phyloP scores from a whole-genome alignment of 331 rosid genomes.

The Rhamnella rubrinervis region DNA sequence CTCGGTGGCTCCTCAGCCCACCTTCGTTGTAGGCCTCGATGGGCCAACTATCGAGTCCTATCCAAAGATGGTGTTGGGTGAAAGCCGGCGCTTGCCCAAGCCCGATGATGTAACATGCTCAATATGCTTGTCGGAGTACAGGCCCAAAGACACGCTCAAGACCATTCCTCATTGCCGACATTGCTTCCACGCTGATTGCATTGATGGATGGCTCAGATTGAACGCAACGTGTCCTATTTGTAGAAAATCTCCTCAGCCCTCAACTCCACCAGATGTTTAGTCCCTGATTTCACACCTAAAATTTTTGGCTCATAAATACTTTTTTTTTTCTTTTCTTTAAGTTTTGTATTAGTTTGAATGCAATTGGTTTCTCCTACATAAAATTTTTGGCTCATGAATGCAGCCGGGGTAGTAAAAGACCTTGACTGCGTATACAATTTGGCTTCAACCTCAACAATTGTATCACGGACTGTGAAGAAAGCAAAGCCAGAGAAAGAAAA shows the following conservation, averaged over 20 bases:
- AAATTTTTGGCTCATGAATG: no score
- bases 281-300: background rate
- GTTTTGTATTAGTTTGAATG: no score
- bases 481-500: no score
- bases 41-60: conserved; percentile 55
- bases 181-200: conserved; percentile 59
- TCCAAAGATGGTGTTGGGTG: conserved; percentile 53
- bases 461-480: no score
- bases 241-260: conserved; percentile 39
- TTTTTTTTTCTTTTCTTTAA: no score
- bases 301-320: background rate
- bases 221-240: conserved; percentile 69
- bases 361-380: no score
- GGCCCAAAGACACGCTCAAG: conserved; percentile 58
- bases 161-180: conserved; percentile 65
- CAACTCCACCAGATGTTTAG: conserved; percentile 6
- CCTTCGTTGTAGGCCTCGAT: conserved; percentile 45
- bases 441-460: no score
- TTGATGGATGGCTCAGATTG: conserved; percentile 52
- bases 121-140: conserved; percentile 61
- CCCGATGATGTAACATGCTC: conserved; percentile 47
- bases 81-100: conserved; percentile 38
- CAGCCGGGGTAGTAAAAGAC: no score
- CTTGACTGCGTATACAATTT: no score
- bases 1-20: conserved; percentile 26